Conservation (phyloP, 805 yeast species). For the Candida ovalis region DNA sequence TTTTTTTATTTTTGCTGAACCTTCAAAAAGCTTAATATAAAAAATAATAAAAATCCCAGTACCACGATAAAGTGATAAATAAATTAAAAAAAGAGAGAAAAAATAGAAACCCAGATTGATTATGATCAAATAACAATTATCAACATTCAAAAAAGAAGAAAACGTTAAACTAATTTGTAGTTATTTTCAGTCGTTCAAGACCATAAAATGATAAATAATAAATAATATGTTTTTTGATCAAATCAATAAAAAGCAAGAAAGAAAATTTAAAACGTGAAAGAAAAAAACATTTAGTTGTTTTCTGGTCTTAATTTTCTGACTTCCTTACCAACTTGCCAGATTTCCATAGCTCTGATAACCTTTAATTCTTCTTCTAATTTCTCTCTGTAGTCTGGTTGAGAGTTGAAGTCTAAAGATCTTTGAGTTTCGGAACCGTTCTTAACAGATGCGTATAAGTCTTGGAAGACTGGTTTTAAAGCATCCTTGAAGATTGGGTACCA, state of each 20-base stretch:
- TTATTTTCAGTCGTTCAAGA: constrained; percentile 16
- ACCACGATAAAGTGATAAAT: not conserved
- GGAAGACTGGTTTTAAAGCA: constrained; percentile 97
- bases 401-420: constrained; percentile 98
- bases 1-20: not conserved
- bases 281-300: constrained; percentile 61
- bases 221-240: not conserved
- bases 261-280: not conserved
- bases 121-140: not conserved
- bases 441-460: constrained; percentile 91
- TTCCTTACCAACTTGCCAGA: constrained; percentile 99
- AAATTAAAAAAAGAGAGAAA: not conserved
- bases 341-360: constrained; percentile 94
- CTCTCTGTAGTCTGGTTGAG: constrained; percentile 96
- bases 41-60: constrained; percentile 3
- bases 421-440: constrained; percentile 96
- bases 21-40: not conserved
- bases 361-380: constrained; percentile 91
- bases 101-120: not conserved
- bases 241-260: not conserved
- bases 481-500: constrained; percentile 99
- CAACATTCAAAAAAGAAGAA: not conserved
- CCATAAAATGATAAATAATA: constrained; percentile 5
- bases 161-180: not conserved
- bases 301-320: constrained; percentile 99